Conservation (phyloP, 1,284 basidiomycete species). For the Marasmius fiardii region DNA sequence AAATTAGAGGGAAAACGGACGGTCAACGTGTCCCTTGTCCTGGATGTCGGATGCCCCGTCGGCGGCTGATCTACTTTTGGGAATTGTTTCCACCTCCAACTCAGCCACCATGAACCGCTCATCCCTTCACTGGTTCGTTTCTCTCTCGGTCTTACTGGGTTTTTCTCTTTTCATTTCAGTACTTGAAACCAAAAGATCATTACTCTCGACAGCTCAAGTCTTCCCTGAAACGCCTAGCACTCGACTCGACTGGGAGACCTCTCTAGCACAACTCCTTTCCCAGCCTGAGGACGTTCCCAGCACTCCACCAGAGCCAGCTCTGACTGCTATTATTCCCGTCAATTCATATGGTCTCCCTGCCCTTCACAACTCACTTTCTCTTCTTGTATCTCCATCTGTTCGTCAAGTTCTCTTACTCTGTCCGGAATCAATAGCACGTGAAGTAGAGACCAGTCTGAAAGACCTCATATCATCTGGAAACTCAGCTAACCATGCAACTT, state of each 20-base stretch:
- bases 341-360: conserved; percentile 28
- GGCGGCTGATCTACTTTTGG: too few species aligned
- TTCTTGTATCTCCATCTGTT: conserved; percentile 29
- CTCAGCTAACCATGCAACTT: conserved; percentile 31
- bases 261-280: neutral
- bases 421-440: conserved; percentile 32
- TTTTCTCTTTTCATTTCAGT: neutral
- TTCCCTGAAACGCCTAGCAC: neutral
- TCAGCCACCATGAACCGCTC: neutral
- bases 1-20: too few species aligned
- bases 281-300: too few species aligned
- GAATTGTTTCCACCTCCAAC: too few species aligned
- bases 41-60: too few species aligned
- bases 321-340: conserved; percentile 52
- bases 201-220: neutral
- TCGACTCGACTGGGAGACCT: too few species aligned
- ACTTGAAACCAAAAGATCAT: neutral
- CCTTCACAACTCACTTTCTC: conserved; percentile 30
- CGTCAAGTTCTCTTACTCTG: conserved; percentile 48
- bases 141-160: neutral
- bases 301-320: conserved; percentile 20
- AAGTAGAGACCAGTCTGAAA: conserved; percentile 28
- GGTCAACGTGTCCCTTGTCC: too few species aligned
- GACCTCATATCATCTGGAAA: conserved; percentile 24
- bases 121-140: neutral